phyloP scores from a whole-genome alignment of 371 early-diverging fungal genomes.

The Quaeritorhiza haematococci region DNA sequence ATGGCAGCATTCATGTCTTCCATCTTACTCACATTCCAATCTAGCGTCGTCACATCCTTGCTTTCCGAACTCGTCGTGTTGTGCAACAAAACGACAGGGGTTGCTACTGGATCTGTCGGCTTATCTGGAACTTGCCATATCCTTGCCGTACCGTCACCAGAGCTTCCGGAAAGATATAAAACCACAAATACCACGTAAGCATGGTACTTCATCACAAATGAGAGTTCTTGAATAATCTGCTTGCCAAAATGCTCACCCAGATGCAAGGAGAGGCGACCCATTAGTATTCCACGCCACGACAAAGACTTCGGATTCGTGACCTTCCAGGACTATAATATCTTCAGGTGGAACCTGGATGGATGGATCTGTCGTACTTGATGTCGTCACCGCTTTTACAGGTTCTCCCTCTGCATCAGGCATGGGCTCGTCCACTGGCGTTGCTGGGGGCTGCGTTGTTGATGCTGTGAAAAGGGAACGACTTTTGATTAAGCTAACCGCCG shows the following conservation, averaged over 20 bases:
- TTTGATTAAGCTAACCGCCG: no score
- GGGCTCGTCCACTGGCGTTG: not conserved
- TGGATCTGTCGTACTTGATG: not conserved
- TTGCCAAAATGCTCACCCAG: slow-evolving; percentile 51
- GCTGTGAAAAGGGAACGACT: not conserved
- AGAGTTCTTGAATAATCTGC: slow-evolving; percentile 4
- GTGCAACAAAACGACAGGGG: not conserved
- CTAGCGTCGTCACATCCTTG: slow-evolving; percentile 78
- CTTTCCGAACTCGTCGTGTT: slow-evolving; percentile 20
- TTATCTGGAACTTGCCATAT: slow-evolving; percentile 62
- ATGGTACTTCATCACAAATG: slow-evolving; percentile 7
- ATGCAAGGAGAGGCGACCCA: slow-evolving; percentile 61
- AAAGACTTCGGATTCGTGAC: slow-evolving; percentile 69
- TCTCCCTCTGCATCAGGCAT: not conserved
- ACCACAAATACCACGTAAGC: no score
- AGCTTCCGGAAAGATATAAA: slow-evolving; percentile 24
- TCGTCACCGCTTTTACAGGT: not conserved
- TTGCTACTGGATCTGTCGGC: not conserved
- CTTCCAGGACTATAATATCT: slow-evolving; percentile 46
- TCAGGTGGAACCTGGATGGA: slow-evolving; percentile 15
- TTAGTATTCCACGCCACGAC: slow-evolving; percentile 83
- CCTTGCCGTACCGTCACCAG: slow-evolving; percentile 81
- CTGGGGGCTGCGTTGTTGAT: not conserved
- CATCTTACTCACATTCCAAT: slow-evolving; percentile 75
- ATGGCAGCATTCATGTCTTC: not conserved